Evolutionary conservation across 805 yeast genomes (phyloP), one percentile per base, ranked within the genome.

Genomic region (Pichia rugopelliculosa): DNA sequence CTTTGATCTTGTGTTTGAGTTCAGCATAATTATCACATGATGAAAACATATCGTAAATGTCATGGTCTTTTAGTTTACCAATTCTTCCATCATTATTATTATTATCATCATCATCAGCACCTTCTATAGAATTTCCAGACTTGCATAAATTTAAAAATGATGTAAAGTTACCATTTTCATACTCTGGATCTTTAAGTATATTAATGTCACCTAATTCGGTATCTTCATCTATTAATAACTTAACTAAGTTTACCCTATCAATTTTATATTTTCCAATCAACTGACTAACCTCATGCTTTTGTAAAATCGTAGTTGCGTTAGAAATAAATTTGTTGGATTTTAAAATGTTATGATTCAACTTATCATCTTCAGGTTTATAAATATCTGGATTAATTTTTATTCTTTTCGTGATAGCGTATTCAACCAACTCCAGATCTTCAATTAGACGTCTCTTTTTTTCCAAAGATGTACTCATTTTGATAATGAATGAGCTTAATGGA

Each of bases 371-470:
- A 48, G 62, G 58, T 12, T 33, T 73, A 36, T 76, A 71, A 2
- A 86, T 50, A 17, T 67, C 70, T 0, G 91, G 89, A 56, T 85
- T 83, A 48, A 80, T 58, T 44, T 71, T 68, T 4, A 88, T 65
- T 45, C 97, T 68, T 41, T 73, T 74, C 0, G 83, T 64, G 0
- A 88, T 71, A 0, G 87, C 87, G 25, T 65, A 57, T 56, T 90
- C 95, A 4, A 91, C 73, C 3, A 77, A 65, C 52, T 90, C 95
- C 18, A 86, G 62, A 59, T 85, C 93, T 56, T 82, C 88, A 8
- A 78, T 49, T 1, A 66, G 47, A 4, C 54, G 46, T 43, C 82
- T 59, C 36, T 62, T 60, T 4, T 53, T 53, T 42, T 78, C 82
- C 30, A 74, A 33, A 13, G 54, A 40, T 4, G 68, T 33, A 20